Evolutionary conservation across 805 yeast genomes (phyloP), one percentile per base, ranked within the genome.

Genomic region (Starmerella sp.): DNA sequence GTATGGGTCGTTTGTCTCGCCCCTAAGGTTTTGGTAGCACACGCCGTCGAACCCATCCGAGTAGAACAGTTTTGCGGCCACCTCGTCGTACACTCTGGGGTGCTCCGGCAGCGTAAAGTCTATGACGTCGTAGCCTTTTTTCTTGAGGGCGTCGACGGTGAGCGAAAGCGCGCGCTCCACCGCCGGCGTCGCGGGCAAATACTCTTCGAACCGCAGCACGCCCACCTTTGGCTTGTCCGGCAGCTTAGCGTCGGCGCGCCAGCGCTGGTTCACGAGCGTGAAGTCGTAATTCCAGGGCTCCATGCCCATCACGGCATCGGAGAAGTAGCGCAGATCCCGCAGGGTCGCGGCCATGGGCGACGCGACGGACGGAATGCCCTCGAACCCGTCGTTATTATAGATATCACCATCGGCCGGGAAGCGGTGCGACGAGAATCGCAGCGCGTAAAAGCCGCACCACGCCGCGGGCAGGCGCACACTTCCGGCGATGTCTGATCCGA

Each of bases 241-340:
- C 3, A 71, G 58, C 5, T 74, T 73, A 29, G 61, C 65, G 15
- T 69, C 71, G 11, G 35, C 5, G 57, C 73, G 69, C 83, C 83
- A 80, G 6, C 80, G 79, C 51, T 79, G 61, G 11, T 81, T 81
- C 52, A 47, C 22, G 32, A 48, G 46, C 10, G 17, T 41, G 49
- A 78, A 73, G 65, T 82, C 86, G 44, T 66, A 66, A 32, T 71
- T 63, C 85, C 84, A 81, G 5, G 84, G 84, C 64, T 77, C 69
- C 57, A 74, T 69, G 39, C 70, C 74, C 41, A 80, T 66, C 8
- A 73, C 60, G 2, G 75, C 67, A 61, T 75, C 73, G 68, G 78
- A 67, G 54, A 77, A 74, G 56, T 75, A 72, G 47, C 73, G 72
- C 32, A 81, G 65, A 60, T 79, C 83, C 14, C 67, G 72, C 6